Conservation (phyloP, 1,284 basidiomycete species). For the Leccinum subatratum region DNA sequence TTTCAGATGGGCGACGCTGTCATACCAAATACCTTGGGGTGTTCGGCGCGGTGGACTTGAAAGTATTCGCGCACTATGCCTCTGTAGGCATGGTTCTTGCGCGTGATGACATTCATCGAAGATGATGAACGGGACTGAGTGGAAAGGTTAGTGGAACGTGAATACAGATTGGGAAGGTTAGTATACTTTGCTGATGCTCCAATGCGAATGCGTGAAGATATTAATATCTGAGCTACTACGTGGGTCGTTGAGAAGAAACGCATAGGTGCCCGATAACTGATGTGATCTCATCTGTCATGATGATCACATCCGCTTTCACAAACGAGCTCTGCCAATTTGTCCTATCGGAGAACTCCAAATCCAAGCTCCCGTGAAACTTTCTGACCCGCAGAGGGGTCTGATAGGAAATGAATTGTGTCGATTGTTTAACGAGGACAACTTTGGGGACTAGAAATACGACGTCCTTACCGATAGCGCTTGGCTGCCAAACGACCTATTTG, state of each 20-base stretch:
- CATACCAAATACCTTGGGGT: conserved; percentile 82
- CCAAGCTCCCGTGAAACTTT: conserved; percentile 65
- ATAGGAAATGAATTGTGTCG: conserved; percentile 59
- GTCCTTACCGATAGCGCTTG: conserved; percentile 44
- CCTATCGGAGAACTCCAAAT: conserved; percentile 65
- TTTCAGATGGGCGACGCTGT: conserved; percentile 84
- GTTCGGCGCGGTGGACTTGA: conserved; percentile 39
- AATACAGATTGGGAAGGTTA: not conserved
- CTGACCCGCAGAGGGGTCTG: conserved; percentile 63
- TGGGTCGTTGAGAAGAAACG: conserved; percentile 2
- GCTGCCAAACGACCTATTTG: conserved; percentile 61
- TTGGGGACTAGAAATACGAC: conserved; percentile 77
- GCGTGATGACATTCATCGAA: conserved; percentile 82
- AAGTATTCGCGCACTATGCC: conserved; percentile 76
- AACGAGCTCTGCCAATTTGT: conserved; percentile 62
- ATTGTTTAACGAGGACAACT: conserved; percentile 77
- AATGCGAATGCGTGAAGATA: conserved; percentile 68
- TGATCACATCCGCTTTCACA: no score
- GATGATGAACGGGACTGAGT: conserved; percentile 64
- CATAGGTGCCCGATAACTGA: not conserved
- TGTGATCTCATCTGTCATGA: conserved; percentile 64
- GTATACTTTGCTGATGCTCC: conserved; percentile 54
- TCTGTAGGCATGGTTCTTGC: conserved; percentile 78
- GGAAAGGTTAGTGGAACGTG: conserved; percentile 1
- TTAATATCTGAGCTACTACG: conserved; percentile 72